Percentiles rank a stretch among this genome's conserved stretches.
These are phyloP conservation scores for Kwoniella newhampshirensis DNA, from an alignment of 768 basidiomycete genomes.

Conservation along the genomic window DNA sequence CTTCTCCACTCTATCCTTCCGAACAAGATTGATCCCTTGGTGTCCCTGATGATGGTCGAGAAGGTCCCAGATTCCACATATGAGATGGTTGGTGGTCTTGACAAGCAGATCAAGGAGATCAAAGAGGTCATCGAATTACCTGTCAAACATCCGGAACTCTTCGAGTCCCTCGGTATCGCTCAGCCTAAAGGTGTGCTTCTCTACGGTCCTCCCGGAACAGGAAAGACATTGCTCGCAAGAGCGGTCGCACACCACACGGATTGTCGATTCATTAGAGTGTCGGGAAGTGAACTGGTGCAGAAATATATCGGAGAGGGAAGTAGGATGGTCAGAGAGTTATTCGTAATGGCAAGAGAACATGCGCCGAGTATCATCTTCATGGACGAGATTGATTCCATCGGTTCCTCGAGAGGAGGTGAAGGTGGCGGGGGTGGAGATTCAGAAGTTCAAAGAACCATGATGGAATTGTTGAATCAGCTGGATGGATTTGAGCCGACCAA, in stretches of 20 bases:
- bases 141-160: constrained; percentile 95
- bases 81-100: constrained; percentile 98
- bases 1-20: constrained; percentile 94
- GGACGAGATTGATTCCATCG: constrained; percentile 99
- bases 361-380: constrained; percentile 99
- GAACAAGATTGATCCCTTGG: constrained; percentile 96
- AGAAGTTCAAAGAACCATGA: constrained; percentile 86
- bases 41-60: constrained; percentile 99
- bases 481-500: constrained; percentile 83
- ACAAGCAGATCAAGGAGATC: constrained; percentile 97
- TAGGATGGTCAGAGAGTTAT: constrained; percentile 93
- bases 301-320: constrained; percentile 98
- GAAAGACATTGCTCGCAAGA: constrained; percentile 90
- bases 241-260: constrained; percentile 97
- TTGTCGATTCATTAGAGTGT: constrained; percentile 95
- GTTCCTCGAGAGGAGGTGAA: constrained; percentile 80
- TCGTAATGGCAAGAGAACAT: constrained; percentile 97
- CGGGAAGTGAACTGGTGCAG: constrained; percentile 90
- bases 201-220: constrained; percentile 94
- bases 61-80: constrained; percentile 99
- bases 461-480: constrained; percentile 82
- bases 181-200: constrained; percentile 95
- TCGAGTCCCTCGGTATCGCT: constrained; percentile 92
- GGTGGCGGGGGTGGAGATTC: constrained; percentile 73
- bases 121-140: constrained; percentile 98